Conservation (phyloP, 2,329 filamentous ascomycete genomes). For the Penicillium sp. region DNA sequence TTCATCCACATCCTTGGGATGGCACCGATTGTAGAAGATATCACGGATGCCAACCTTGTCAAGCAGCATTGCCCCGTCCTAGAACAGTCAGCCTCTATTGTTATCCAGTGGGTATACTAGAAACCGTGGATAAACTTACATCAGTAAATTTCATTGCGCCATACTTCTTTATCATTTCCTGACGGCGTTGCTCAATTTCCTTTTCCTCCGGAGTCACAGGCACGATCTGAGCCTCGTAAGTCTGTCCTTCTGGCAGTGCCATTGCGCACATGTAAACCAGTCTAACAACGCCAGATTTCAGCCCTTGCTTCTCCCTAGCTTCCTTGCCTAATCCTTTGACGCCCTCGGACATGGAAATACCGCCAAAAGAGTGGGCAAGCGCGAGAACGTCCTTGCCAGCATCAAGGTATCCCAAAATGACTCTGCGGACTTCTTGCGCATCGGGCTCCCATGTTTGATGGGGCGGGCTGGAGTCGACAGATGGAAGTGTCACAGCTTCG, state of each 20-base stretch:
- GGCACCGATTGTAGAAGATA: slow-evolving; percentile 24
- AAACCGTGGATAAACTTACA: slow-evolving; percentile 6
- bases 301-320: slow-evolving; percentile 16
- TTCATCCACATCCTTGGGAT: slow-evolving; percentile 20
- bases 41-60: slow-evolving; percentile 14
- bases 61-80: slow-evolving; percentile 24
- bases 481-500: slow-evolving; percentile 20
- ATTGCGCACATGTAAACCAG: slow-evolving; percentile 29
- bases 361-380: slow-evolving; percentile 33
- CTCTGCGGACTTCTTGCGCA: slow-evolving; percentile 21
- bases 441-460: slow-evolving; percentile 25
- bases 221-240: slow-evolving; percentile 19
- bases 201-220: slow-evolving; percentile 24
- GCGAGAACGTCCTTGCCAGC: slow-evolving; percentile 28
- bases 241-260: slow-evolving; percentile 24
- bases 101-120: background rate
- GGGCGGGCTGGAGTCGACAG: slow-evolving; percentile 25
- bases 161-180: slow-evolving; percentile 14
- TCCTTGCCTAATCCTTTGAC: slow-evolving; percentile 28
- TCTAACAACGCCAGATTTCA: slow-evolving; percentile 15
- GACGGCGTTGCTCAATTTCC: slow-evolving; percentile 14
- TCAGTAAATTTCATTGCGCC: slow-evolving; percentile 16
- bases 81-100: background rate
- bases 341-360: slow-evolving; percentile 28
- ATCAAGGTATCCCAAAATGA: slow-evolving; percentile 21